phyloP scores from a whole-genome alignment of 768 basidiomycete genomes.

The Mycena alexandri region DNA sequence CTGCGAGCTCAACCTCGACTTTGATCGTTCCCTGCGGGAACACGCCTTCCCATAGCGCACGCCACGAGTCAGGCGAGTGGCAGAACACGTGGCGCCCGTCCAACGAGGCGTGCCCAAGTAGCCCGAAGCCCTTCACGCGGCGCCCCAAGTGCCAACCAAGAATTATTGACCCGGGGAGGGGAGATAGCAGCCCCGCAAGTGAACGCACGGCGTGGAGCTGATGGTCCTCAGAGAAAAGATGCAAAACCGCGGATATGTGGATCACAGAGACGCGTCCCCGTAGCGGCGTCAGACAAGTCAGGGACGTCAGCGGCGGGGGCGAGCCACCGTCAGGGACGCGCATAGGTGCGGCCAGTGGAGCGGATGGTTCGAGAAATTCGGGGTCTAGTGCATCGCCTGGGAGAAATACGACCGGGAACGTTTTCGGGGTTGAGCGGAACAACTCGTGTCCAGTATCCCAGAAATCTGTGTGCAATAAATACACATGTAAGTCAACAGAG shows the following conservation, averaged over 20 bases:
- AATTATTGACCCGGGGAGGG: constrained; percentile 58
- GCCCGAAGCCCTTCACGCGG: constrained; percentile 22
- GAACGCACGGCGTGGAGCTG: constrained; percentile 56
- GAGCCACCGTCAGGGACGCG: constrained; percentile 39
- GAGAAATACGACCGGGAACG: constrained; percentile 68
- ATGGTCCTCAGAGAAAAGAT: constrained; percentile 57
- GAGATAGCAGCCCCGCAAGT: constrained; percentile 57
- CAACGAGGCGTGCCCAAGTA: no score
- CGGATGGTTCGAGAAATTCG: constrained; percentile 51
- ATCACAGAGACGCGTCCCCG: constrained; percentile 63
- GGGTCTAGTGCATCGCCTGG: constrained; percentile 67
- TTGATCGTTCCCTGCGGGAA: constrained; percentile 41
- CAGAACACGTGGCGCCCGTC: constrained; percentile 48
- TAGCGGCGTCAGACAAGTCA: constrained; percentile 59
- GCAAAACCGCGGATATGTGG: constrained; percentile 64
- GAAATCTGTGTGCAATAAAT: constrained; percentile 53
- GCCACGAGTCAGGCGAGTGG: constrained; percentile 43
- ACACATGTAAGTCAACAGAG: background rate
- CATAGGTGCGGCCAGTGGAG: constrained; percentile 38
- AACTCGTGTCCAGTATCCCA: constrained; percentile 75
- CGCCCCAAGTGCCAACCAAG: constrained; percentile 58
- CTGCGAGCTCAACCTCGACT: constrained; percentile 35
- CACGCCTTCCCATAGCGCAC: constrained; percentile 7
- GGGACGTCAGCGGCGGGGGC: constrained; percentile 40
- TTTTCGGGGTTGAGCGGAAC: constrained; percentile 64